Evolutionary conservation across 2,329 filamentous ascomycete species (phyloP).

Genomic region (Talaromyces sp.): DNA sequence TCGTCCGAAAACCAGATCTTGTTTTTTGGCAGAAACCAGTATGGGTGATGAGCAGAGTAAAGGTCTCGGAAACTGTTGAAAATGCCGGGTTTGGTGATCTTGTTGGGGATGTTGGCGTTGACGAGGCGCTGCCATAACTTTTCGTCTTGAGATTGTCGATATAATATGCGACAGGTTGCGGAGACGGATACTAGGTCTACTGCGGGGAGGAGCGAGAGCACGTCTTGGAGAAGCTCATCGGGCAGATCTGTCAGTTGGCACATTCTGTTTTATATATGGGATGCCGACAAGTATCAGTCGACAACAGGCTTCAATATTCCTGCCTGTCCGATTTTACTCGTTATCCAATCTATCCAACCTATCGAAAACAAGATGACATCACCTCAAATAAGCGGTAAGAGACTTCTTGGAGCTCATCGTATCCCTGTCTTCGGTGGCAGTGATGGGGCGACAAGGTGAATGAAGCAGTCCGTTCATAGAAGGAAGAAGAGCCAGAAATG

Average conservation of each 20-base stretch:
- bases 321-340: background rate
- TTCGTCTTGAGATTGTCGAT: slow-evolving; percentile 62
- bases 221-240: slow-evolving; percentile 69
- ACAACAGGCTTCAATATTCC: too few species aligned
- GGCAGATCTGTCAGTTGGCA: slow-evolving; percentile 55
- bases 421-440: background rate
- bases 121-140: slow-evolving; percentile 70
- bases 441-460: background rate
- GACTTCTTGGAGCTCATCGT: background rate
- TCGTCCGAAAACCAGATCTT: slow-evolving; percentile 85
- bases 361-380: background rate
- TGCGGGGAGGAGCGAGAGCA: slow-evolving; percentile 66
- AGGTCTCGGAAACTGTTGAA: slow-evolving; percentile 67
- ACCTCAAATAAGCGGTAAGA: background rate
- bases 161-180: slow-evolving; percentile 61
- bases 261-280: background rate
- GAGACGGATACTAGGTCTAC: slow-evolving; percentile 62
- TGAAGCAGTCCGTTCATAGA: background rate
- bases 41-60: slow-evolving; percentile 70
- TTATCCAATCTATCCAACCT: background rate
- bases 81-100: slow-evolving; percentile 57
- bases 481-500: background rate
- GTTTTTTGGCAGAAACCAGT: slow-evolving; percentile 78
- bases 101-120: slow-evolving; percentile 63
- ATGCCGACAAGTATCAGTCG: background rate